Conservation (phyloP, 441 rosid genomes). For the Eruca vesicaria region DNA sequence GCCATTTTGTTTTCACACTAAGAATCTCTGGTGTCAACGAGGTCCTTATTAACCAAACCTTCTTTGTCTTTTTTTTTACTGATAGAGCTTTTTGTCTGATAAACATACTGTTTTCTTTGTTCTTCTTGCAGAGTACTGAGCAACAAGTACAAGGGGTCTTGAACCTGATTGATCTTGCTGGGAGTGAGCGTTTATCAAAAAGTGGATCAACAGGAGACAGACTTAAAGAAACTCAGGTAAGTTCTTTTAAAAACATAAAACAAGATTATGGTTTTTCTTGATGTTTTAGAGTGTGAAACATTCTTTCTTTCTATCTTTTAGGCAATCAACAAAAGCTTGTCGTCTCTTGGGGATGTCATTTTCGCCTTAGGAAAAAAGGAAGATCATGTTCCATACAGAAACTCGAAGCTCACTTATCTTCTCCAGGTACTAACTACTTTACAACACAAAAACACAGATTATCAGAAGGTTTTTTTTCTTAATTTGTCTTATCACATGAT, state of each 20-base stretch:
- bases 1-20: slow-evolving; percentile 92
- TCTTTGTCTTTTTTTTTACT: neutral
- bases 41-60: slow-evolving; percentile 42
- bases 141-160: slow-evolving; percentile 52
- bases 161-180: slow-evolving; percentile 54
- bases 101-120: neutral
- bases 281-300: neutral
- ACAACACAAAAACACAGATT: neutral
- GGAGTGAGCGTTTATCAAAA: slow-evolving; percentile 51
- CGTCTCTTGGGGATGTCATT: slow-evolving; percentile 86
- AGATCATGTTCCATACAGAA: slow-evolving; percentile 90
- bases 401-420: slow-evolving; percentile 92
- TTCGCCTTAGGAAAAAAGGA: slow-evolving; percentile 91
- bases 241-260: neutral
- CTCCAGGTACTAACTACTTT: slow-evolving; percentile 65
- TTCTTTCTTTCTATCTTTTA: slow-evolving; percentile 30
- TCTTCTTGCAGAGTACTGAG: slow-evolving; percentile 39
- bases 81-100: neutral
- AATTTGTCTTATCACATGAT: neutral
- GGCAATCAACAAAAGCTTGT: slow-evolving; percentile 94
- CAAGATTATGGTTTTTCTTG: slow-evolving; percentile 6
- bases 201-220: slow-evolving; percentile 52
- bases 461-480: neutral
- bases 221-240: slow-evolving; percentile 48
- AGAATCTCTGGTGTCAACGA: slow-evolving; percentile 87